Evolutionary conservation across 1,139 yeast genomes (phyloP).

Genomic region (Nakaseomyces sp.): DNA sequence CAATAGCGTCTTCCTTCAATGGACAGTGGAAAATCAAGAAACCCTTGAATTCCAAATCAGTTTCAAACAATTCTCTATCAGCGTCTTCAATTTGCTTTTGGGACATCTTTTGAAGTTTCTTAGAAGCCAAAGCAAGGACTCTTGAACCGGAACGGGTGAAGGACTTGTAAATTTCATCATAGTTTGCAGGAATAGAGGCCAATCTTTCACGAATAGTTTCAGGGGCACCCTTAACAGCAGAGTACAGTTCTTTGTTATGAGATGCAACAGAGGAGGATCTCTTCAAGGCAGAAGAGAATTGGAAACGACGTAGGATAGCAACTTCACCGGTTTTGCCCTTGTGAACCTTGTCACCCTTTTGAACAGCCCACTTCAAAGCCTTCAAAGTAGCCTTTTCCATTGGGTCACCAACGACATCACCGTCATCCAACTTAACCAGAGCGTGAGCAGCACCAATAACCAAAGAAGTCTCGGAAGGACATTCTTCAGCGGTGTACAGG

Average conservation of each 20-base stretch:
- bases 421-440: slow-evolving; percentile 84
- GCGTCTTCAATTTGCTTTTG: slow-evolving; percentile 46
- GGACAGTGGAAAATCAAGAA: slow-evolving; percentile 97
- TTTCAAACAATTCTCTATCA: slow-evolving; percentile 69
- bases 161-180: slow-evolving; percentile 80
- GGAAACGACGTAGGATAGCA: slow-evolving; percentile 84
- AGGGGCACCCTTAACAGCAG: slow-evolving; percentile 98
- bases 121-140: slow-evolving; percentile 89
- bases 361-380: slow-evolving; percentile 82
- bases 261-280: slow-evolving; percentile 90
- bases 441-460: slow-evolving; percentile 96
- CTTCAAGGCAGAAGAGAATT: slow-evolving; percentile 90
- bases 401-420: slow-evolving; percentile 97
- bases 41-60: slow-evolving; percentile 72
- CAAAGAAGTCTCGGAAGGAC: slow-evolving; percentile 58
- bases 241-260: slow-evolving; percentile 51
- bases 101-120: slow-evolving; percentile 49
- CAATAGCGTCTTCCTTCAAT: slow-evolving; percentile 84
- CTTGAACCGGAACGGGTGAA: slow-evolving; percentile 95
- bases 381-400: slow-evolving; percentile 95
- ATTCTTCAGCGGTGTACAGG: slow-evolving; percentile 47
- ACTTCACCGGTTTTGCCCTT: slow-evolving; percentile 45
- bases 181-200: slow-evolving; percentile 58
- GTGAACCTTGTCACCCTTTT: slow-evolving; percentile 56
- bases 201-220: slow-evolving; percentile 85